Evolutionary conservation across 2,329 filamentous ascomycete species (phyloP), one percentile per base, ranked within the genome.

Genomic region (Xylariaceae sp.): DNA sequence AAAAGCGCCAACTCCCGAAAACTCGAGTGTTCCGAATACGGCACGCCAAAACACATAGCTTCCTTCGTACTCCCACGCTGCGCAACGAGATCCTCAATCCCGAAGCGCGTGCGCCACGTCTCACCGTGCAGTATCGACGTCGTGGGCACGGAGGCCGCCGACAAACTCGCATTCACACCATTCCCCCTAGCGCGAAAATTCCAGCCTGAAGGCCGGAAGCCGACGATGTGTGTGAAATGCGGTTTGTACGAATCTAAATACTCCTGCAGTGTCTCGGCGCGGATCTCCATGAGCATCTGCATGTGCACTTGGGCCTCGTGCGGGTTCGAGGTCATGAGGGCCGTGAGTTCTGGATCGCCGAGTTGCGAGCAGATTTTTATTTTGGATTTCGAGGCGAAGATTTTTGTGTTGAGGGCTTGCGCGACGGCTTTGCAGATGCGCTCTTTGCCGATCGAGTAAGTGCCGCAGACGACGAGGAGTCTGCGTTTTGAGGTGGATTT

Each of bases 371-470:
- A 92, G 30, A 97, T 90, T 63, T 87, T 85, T 72, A 91, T 88
- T 75, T 99, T 99, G 56, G 82, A 80, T 0, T 91, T 79, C 1
- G 90, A 85, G 0, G 93, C 93, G 70, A 88, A 99, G 63, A 99
- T 97, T 71, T 96, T 96, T 66, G 87, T 90, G 45, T 86, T 80
- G 2, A 99, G 80, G 0, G 92, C 92, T 67, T 88, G 85, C 3
- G 94, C 94, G 64, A 99, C 96, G 49, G 91, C 92, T 37, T 96
- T 80, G 72, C 93, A 97, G 65, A 99, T 92, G 47, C 92, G 88
- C 74, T 99, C 94, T 75, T 99, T 99, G 70, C 94, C 94, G 69
- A 99, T 99, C 67, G 89, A 95, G 75, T 99, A 99, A 0, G 94
- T 99, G 50, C 94, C 94, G 62, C 96, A 95, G 5, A 99, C 85